These are phyloP conservation scores for Cantharellus cinnabarinus DNA, from an alignment of 768 basidiomycete species.

Conservation along the genomic window DNA sequence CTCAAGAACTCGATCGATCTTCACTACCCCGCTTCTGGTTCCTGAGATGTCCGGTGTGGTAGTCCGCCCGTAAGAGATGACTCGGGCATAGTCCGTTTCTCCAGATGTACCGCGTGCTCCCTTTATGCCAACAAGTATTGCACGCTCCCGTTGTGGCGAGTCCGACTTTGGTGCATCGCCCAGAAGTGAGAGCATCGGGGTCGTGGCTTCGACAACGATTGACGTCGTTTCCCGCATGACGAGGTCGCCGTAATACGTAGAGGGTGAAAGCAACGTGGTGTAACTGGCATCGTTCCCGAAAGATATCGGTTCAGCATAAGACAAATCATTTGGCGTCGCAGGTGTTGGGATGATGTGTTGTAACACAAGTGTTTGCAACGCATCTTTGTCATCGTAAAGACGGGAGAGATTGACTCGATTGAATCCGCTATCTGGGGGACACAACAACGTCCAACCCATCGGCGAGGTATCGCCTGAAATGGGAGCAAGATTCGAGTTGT, in stretches of 20 bases:
- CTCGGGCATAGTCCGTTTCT: constrained; percentile 21
- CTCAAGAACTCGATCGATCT: constrained; percentile 61
- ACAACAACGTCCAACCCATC: constrained; percentile 75
- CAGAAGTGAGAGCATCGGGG: constrained; percentile 12
- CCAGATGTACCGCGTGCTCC: constrained; percentile 20
- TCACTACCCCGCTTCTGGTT: constrained; percentile 66
- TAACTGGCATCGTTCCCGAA: constrained; percentile 56
- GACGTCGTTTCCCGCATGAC: constrained; percentile 37
- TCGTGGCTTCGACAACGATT: constrained; percentile 11
- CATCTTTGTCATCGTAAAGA: constrained; percentile 35
- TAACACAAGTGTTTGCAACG: constrained; percentile 37
- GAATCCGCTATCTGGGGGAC: constrained; percentile 85
- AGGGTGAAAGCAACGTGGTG: constrained; percentile 48
- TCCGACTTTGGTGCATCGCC: not conserved
- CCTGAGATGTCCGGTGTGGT: constrained; percentile 48
- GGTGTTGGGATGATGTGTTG: constrained; percentile 52
- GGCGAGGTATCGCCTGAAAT: not conserved
- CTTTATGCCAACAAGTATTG: constrained; percentile 23
- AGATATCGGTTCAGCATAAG: constrained; percentile 52
- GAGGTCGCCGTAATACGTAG: constrained; percentile 58
- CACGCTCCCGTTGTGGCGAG: not conserved
- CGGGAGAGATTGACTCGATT: constrained; percentile 63
- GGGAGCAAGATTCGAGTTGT: not conserved
- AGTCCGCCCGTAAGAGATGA: constrained; percentile 20
- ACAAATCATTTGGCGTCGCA: constrained; percentile 19